Evolutionary conservation across 768 basidiomycete genomes (phyloP), one percentile per base, ranked within the genome.

Genomic region (Candolleomyces eurysporus): DNA sequence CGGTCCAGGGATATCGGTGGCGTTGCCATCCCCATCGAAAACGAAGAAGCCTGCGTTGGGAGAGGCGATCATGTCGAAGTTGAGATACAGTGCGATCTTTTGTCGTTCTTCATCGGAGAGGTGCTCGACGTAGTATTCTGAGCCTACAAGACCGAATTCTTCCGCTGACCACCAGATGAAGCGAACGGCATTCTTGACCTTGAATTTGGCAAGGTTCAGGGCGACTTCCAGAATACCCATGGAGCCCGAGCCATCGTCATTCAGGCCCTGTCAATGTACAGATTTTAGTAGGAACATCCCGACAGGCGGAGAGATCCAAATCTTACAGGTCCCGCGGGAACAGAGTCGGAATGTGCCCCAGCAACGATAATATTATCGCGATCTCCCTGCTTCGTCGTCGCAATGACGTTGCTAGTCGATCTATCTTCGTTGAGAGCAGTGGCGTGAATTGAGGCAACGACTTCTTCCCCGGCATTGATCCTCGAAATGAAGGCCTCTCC

Each of bases 21-120:
- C 67, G 39, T 67, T 70, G 61, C 71, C 72, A 59, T 75, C 70
- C n/a, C 70, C 72, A 57, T 73, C 72, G 57, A 70, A 69, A 62
- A 73, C 68, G 53, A 69, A 68, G 61, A 65, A 66, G 5, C 64
- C 69, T 43, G 52, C 66, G 52, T 74, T 74, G 32, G 72, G 68
- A 16, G 71, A 71, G 9, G 73, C 73, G 22, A 71, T 70, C 73
- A 75, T 75, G 63, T 75, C 73, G 55, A 73, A 70, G 67, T 75
- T 73, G 63, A 73, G 71, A 61, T 75, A 72, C 14, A 73, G 67
- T 14, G 71, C 71, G 19, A 73, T 69, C 52, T 72, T 72, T 16
- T 64, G 56, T 17, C 65, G 65, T 55, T 73, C 69, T 4, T 60
- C 63, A 6, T 60, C 63, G 22, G 72, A 52, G 13, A 73, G 66